These are phyloP conservation scores for Sequoia sempervirens DNA, from an alignment of 75 land plant genomes.

Conservation along the genomic window DNA sequence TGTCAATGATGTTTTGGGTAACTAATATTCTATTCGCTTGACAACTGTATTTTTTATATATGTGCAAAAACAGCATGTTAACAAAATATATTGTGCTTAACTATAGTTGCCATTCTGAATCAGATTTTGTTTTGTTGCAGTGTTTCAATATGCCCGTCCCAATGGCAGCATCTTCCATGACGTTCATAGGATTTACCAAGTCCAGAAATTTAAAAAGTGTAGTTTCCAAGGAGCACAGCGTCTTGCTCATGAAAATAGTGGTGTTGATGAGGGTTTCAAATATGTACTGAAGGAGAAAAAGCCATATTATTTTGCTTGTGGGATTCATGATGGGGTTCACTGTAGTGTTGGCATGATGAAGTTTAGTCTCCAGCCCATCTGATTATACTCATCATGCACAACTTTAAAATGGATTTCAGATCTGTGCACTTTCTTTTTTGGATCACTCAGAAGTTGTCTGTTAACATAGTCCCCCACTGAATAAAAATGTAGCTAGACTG, in stretches of 20 bases:
- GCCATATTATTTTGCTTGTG: constrained; percentile 60
- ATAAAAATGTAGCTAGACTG: not conserved
- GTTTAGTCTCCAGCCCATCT: constrained; percentile 28
- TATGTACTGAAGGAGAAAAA: constrained; percentile 26
- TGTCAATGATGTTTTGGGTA: constrained; percentile 46
- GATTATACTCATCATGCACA: not conserved
- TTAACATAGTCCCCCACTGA: not conserved
- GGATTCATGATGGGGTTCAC: constrained; percentile 35
- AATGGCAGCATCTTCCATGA: constrained; percentile 38
- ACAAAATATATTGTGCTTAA: not conserved
- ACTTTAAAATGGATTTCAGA: not conserved
- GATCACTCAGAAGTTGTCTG: not conserved
- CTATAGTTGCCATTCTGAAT: too few species aligned
- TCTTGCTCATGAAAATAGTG: constrained; percentile 34
- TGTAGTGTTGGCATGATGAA: constrained; percentile 61
- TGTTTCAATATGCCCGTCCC: constrained; percentile 52
- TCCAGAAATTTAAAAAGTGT: constrained; percentile 28
- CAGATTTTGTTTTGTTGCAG: constrained; percentile 24
- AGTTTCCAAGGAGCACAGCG: constrained; percentile 30
- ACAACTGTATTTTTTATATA: not conserved
- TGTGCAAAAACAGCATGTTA: not conserved
- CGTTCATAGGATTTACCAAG: constrained; percentile 37
- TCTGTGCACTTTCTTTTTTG: not conserved
- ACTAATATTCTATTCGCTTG: not conserved
- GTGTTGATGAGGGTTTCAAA: constrained; percentile 39